Conservation (phyloP, 192 early-diverging fungal species). For the Gaertneriomyces sp. region DNA sequence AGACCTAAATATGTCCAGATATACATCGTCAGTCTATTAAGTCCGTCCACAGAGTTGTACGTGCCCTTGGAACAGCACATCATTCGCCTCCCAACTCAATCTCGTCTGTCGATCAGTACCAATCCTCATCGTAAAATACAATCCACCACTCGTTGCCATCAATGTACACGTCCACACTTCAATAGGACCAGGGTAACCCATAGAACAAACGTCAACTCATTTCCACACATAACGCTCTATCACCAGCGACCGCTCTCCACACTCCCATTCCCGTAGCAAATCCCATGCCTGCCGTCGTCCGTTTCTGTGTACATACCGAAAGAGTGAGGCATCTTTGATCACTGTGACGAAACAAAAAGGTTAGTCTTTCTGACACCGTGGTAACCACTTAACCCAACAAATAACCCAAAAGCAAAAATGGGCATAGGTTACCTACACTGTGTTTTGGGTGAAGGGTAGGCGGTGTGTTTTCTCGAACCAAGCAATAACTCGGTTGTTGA, state of each 20-base stretch:
- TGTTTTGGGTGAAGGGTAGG: neutral
- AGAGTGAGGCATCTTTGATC: constrained; percentile 41
- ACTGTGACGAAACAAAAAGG: neutral
- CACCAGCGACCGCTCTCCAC: neutral
- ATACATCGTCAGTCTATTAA: neutral
- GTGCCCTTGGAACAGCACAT: neutral
- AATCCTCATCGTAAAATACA: neutral
- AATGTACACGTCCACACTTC: too few relatives aligned
- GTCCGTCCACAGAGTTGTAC: neutral
- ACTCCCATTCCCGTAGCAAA: too few relatives aligned
- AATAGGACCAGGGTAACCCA: neutral
- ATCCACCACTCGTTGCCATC: neutral
- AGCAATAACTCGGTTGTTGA: constrained; percentile 5
- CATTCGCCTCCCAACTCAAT: neutral
- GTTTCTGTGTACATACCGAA: constrained; percentile 29
- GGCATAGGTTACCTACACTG: neutral
- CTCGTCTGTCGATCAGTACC: neutral
- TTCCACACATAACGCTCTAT: neutral
- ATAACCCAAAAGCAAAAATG: neutral
- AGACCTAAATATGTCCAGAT: constrained; percentile 44
- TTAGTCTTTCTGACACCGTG: neutral
- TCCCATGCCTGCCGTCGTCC: neutral
- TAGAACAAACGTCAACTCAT: neutral
- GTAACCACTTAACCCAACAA: neutral
- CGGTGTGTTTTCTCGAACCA: constrained; percentile 16